Percentiles rank a stretch among this genome's conserved stretches.
phyloP scores from a whole-genome alignment of 306 rosid genomes.

The Ceratonia siliqua region DNA sequence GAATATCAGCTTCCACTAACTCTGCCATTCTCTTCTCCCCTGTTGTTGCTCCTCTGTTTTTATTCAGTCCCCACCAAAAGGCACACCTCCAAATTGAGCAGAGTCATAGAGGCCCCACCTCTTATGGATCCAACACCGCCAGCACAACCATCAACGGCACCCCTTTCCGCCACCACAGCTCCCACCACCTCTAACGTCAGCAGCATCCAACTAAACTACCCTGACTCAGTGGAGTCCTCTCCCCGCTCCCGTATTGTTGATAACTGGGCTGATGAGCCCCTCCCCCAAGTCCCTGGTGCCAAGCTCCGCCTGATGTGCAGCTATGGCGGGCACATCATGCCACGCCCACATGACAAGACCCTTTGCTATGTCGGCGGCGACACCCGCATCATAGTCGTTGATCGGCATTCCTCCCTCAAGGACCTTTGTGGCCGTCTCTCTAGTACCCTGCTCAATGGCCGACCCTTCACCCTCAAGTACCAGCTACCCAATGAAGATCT shows the following conservation, averaged over 20 bases:
- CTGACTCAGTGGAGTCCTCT: slow-evolving; percentile 62
- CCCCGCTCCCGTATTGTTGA: slow-evolving; percentile 65
- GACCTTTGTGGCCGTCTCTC: slow-evolving; percentile 76
- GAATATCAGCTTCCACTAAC: slow-evolving; percentile 27
- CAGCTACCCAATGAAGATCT: slow-evolving; percentile 87
- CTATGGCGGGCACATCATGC: slow-evolving; percentile 95
- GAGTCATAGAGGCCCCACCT: background rate
- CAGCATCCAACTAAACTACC: slow-evolving; percentile 39
- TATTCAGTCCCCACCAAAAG: background rate
- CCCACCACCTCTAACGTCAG: slow-evolving; percentile 22
- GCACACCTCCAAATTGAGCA: background rate
- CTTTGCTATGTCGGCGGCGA: slow-evolving; percentile 94
- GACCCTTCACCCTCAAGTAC: slow-evolving; percentile 80
- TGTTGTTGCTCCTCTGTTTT: slow-evolving; percentile 1
- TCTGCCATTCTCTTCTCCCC: slow-evolving; percentile 12
- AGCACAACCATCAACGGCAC: slow-evolving; percentile 14
- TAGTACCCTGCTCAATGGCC: slow-evolving; percentile 65
- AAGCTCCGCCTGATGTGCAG: slow-evolving; percentile 97
- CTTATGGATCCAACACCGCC: slow-evolving; percentile 36
- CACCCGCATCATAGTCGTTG: slow-evolving; percentile 78
- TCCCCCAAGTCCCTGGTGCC: slow-evolving; percentile 61
- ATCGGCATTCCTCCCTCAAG: slow-evolving; percentile 60
- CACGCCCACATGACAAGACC: slow-evolving; percentile 90
- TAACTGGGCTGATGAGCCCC: slow-evolving; percentile 53
- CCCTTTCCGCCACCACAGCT: slow-evolving; percentile 15